Percentiles rank a stretch among this genome's conserved stretches.
phyloP scores from a whole-genome alignment of 371 early-diverging fungal genomes.

The Mortierella sp. region DNA sequence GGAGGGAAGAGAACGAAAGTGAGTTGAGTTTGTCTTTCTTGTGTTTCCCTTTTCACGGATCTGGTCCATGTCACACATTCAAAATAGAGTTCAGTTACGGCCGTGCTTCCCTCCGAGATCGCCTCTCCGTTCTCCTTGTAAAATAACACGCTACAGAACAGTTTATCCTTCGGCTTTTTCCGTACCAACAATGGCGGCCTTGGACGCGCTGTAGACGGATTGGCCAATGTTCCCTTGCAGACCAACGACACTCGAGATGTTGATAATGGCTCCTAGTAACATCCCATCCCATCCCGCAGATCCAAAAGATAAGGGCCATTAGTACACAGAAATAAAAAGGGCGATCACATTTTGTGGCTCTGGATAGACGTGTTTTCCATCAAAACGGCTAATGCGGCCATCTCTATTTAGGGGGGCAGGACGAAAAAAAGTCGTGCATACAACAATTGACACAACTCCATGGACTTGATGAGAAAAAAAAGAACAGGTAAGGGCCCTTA shows the following conservation, averaged over 20 bases:
- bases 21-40: background rate
- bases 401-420: background rate
- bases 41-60: background rate
- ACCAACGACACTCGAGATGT: slow-evolving; percentile 87
- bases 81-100: background rate
- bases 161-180: background rate
- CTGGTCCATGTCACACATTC: background rate
- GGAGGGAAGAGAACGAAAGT: background rate
- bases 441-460: background rate
- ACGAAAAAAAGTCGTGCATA: background rate
- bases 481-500: slow-evolving; percentile 19
- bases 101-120: background rate
- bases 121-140: background rate
- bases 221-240: slow-evolving; percentile 85
- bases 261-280: slow-evolving; percentile 80
- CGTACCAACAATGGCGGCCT: slow-evolving; percentile 86
- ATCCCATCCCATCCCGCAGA: background rate
- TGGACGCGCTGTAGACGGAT: slow-evolving; percentile 85
- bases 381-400: slow-evolving; percentile 1
- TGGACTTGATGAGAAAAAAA: background rate
- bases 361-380: background rate
- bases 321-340: background rate
- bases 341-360: background rate
- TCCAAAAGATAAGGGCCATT: background rate
- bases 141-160: background rate